phyloP scores from a whole-genome alignment of 345 rosid genomes.

The Rhodamnia argentea region DNA sequence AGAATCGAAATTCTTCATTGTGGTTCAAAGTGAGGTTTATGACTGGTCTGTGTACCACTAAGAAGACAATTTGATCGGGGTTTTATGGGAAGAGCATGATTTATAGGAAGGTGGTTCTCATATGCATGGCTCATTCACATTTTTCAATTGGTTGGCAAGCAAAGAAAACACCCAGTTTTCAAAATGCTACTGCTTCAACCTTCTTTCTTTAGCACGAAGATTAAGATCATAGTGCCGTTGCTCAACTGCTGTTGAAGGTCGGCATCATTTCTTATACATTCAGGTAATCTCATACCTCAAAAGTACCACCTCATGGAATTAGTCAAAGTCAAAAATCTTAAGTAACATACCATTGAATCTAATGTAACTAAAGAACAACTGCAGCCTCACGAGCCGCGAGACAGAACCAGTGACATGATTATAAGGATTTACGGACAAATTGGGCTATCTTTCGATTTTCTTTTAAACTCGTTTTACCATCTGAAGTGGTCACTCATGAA shows the following conservation, averaged over 20 bases:
- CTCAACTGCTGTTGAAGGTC: neutral
- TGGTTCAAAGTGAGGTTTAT: neutral
- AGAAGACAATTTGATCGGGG: neutral
- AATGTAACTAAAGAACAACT: neutral
- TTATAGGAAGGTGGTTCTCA: neutral
- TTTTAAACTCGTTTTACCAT: neutral
- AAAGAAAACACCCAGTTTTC: neutral
- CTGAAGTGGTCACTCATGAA: neutral
- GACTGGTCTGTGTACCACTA: neutral
- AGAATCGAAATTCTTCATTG: neutral
- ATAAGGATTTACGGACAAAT: neutral
- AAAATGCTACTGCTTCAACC: neutral
- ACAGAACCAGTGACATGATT: neutral
- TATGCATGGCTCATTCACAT: neutral
- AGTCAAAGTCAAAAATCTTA: neutral
- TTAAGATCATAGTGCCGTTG: neutral
- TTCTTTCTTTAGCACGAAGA: neutral
- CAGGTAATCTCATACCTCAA: neutral
- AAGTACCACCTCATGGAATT: neutral
- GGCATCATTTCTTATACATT: neutral
- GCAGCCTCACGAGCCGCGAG: rapidly evolving
- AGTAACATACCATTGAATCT: neutral
- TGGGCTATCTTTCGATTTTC: rapidly evolving
- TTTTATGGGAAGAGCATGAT: neutral
- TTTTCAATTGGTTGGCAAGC: neutral